A percentile compares a stretch with the other conserved stretches of the same genome.
Conservation (phyloP, 768 basidiomycete genomes). For the Sporobolomyces phaffii region DNA sequence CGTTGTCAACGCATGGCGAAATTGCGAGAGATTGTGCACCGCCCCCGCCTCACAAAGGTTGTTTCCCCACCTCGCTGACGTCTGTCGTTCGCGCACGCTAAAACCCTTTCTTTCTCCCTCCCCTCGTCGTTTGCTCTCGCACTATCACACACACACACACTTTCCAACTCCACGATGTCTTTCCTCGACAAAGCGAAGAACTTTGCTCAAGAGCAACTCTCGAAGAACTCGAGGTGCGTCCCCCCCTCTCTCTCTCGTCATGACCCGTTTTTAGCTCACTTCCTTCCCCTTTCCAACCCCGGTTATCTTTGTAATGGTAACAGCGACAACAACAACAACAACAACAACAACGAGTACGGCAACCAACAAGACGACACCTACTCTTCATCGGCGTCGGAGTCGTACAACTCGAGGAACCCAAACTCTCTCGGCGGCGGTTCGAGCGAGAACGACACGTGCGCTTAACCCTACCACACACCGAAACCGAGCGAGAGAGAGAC, state of each 20-base stretch:
- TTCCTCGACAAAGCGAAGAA: slow-evolving; percentile 14
- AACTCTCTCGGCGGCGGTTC: not conserved
- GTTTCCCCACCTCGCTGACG: slow-evolving; percentile 1
- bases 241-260: not conserved
- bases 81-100: not conserved
- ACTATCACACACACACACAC: not conserved
- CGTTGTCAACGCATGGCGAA: too few species aligned
- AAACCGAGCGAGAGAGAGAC: too few species aligned
- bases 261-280: not conserved
- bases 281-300: not conserved
- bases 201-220: slow-evolving; percentile 5
- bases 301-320: not conserved
- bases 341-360: not conserved
- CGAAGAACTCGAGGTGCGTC: not conserved
- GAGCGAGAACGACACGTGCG: not conserved
- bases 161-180: not conserved
- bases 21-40: too few species aligned
- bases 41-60: not conserved
- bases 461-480: too few species aligned
- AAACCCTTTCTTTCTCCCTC: not conserved
- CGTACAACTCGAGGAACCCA: not conserved
- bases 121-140: not conserved
- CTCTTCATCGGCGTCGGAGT: not conserved
- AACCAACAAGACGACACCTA: not conserved
- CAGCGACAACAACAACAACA: not conserved